These are phyloP conservation scores for Backusella sp. DNA, from an alignment of 192 early-diverging fungal species.

Conservation along the genomic window DNA sequence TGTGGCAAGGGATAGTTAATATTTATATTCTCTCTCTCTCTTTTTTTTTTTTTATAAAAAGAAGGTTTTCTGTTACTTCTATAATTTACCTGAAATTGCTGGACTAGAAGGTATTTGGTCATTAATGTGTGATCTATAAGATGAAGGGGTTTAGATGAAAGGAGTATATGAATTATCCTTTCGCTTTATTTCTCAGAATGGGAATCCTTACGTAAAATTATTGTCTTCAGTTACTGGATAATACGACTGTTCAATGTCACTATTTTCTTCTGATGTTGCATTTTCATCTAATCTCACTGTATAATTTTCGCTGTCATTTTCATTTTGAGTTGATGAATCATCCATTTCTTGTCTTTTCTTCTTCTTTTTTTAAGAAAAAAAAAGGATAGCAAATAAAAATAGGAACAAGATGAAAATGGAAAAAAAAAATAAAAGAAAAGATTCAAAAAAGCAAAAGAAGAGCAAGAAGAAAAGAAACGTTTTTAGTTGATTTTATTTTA, in stretches of 20 bases:
- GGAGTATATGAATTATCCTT: background rate
- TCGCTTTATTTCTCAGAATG: background rate
- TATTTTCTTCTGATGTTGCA: background rate
- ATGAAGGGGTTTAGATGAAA: background rate
- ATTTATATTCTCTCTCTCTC: background rate
- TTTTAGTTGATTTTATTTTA: background rate
- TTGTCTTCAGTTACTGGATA: background rate
- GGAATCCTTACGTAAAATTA: background rate
- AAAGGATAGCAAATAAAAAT: background rate
- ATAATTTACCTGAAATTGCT: background rate
- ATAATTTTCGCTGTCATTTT: background rate
- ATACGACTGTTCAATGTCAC: background rate
- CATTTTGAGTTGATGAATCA: background rate
- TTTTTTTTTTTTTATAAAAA: background rate
- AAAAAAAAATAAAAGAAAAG: background rate
- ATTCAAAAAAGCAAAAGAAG: background rate
- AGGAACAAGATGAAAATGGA: background rate
- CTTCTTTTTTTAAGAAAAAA: background rate
- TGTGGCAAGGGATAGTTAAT: background rate
- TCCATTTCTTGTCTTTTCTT: background rate
- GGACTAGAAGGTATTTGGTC: background rate
- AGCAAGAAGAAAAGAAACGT: background rate
- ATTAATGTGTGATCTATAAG: background rate
- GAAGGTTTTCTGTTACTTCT: background rate
- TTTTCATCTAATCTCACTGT: background rate